Evolutionary conservation across 768 basidiomycete genomes (phyloP).

Genomic region (Floccularia luteovirens): DNA sequence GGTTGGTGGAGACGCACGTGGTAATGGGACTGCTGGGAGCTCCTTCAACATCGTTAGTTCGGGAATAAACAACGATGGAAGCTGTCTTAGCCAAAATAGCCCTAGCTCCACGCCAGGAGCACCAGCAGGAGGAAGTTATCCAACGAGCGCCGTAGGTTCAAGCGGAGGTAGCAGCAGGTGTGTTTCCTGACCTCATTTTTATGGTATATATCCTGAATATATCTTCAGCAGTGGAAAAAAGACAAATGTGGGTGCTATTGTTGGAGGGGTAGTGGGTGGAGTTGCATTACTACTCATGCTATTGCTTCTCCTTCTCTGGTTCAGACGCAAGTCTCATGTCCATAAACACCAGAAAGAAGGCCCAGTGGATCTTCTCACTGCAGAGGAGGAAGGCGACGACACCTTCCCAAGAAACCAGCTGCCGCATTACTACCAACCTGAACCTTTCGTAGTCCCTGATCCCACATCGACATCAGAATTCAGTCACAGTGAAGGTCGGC

Average conservation of each 20-base stretch:
- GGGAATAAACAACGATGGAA: constrained; percentile 37
- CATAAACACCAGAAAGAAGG: constrained; percentile 40
- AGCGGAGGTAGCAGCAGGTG: constrained; percentile 16
- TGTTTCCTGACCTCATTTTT: constrained; percentile 3
- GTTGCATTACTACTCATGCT: constrained; percentile 32
- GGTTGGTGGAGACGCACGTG: constrained; percentile 59
- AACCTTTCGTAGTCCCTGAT: constrained; percentile 68
- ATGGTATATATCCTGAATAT: neutral
- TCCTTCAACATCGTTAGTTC: constrained; percentile 44
- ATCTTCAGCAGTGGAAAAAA: constrained; percentile 5
- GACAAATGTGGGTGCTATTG: constrained; percentile 41
- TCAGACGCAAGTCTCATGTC: constrained; percentile 35
- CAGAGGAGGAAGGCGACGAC: constrained; percentile 48
- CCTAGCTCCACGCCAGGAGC: constrained; percentile 73
- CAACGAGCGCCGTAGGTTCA: constrained; percentile 39
- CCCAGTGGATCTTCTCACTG: constrained; percentile 61
- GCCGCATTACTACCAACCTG: constrained; percentile 67
- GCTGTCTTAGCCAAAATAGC: constrained; percentile 50
- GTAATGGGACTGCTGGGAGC: constrained; percentile 66
- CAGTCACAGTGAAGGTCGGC: constrained; percentile 17
- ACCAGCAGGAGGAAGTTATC: constrained; percentile 69
- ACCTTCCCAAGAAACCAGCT: constrained; percentile 34
- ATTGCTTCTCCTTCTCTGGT: constrained; percentile 38
- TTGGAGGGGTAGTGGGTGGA: constrained; percentile 55
- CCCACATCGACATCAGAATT: constrained; percentile 37